Percentiles rank a stretch among this genome's conserved stretches.
Conservation (phyloP, 352 stramenopile genomes). For the Albugo laibachii region DNA sequence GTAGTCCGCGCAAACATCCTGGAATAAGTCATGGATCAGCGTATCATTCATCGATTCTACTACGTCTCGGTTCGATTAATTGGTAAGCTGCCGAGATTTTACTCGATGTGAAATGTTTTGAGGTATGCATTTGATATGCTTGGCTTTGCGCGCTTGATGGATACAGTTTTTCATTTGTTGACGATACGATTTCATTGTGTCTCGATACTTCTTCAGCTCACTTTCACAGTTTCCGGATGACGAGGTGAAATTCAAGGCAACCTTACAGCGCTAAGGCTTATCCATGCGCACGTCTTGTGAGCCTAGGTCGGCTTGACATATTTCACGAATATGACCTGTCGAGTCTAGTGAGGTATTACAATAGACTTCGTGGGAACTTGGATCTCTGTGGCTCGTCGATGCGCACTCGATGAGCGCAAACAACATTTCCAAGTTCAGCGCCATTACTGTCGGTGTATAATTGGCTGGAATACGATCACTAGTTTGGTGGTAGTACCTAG, state of each 20-base stretch:
- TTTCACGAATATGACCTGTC: slow-evolving; percentile 1
- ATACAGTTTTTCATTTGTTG: slow-evolving; percentile 53
- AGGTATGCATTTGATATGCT: slow-evolving; percentile 38
- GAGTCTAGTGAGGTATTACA: not conserved
- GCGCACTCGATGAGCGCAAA: slow-evolving; percentile 37
- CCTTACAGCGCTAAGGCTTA: not conserved
- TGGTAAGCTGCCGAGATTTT: slow-evolving; percentile 40
- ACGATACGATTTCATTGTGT: slow-evolving; percentile 71
- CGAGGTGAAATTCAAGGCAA: slow-evolving; percentile 9
- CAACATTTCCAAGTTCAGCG: slow-evolving; percentile 46
- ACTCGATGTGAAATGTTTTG: slow-evolving; percentile 39
- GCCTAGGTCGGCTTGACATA: slow-evolving; percentile 9
- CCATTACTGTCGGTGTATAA: slow-evolving; percentile 45
- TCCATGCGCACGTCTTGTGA: slow-evolving; percentile 16
- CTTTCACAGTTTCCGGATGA: slow-evolving; percentile 52
- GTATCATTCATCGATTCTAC: slow-evolving; percentile 46
- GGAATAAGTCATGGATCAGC: slow-evolving; percentile 50
- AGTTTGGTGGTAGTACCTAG: slow-evolving; percentile 53
- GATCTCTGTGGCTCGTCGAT: not conserved
- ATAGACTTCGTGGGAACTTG: not conserved
- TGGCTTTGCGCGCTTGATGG: slow-evolving; percentile 18
- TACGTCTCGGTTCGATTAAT: slow-evolving; percentile 9
- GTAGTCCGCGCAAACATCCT: slow-evolving; percentile 62
- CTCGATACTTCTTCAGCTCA: slow-evolving; percentile 54
- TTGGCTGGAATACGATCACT: slow-evolving; percentile 59